A percentile compares a stretch with the other conserved stretches of the same genome.
phyloP scores from a whole-genome alignment of 176 grass and related monocot species.

The Oryza meridionalis region DNA sequence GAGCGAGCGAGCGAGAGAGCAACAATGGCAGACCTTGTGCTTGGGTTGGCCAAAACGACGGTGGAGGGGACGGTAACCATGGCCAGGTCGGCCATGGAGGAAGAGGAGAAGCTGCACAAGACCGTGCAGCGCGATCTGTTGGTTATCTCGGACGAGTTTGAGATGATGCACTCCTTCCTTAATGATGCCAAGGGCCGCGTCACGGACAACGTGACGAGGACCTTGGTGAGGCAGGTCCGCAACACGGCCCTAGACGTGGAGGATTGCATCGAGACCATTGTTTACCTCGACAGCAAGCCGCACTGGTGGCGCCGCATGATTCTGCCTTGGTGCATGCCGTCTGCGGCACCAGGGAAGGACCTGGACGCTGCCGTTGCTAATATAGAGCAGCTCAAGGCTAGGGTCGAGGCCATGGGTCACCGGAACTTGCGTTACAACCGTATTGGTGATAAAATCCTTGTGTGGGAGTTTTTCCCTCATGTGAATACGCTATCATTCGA shows the following conservation, averaged over 20 bases:
- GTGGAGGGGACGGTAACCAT: background rate
- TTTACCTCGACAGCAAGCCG: background rate
- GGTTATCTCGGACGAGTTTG: background rate
- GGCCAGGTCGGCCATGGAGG: background rate
- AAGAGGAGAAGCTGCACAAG: background rate
- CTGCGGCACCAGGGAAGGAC: background rate
- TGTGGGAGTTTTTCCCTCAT: too few species aligned
- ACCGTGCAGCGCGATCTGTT: too few species aligned
- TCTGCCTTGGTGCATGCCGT: background rate
- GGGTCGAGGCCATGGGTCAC: constrained; percentile 23
- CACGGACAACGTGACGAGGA: background rate
- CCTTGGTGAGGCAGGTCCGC: background rate
- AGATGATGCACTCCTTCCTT: constrained; percentile 19
- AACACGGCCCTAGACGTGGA: background rate
- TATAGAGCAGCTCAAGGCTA: constrained; percentile 6
- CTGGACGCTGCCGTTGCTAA: constrained; percentile 23
- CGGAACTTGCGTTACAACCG: too few species aligned
- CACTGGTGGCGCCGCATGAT: constrained; percentile 12
- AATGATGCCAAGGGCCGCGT: background rate
- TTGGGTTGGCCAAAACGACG: background rate
- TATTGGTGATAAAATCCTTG: too few species aligned
- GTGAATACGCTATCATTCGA: too few species aligned
- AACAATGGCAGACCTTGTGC: constrained; percentile 6
- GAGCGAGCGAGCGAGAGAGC: background rate
- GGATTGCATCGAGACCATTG: background rate